Conservation (phyloP, 1,284 basidiomycete genomes). For the Taiwanofungus camphoratus region DNA sequence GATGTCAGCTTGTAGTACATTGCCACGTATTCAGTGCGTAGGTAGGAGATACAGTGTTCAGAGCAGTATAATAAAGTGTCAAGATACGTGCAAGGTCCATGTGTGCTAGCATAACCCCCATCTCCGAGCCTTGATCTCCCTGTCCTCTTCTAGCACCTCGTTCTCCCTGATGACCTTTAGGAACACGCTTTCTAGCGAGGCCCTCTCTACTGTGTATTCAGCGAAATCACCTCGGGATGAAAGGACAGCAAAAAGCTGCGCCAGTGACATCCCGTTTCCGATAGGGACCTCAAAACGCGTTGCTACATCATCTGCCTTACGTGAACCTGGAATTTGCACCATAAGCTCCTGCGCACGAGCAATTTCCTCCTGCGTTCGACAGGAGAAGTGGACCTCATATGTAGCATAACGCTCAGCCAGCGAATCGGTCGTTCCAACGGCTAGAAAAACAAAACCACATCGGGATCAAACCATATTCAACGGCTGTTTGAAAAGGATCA, state of each 20-base stretch:
- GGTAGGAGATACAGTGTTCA: no score
- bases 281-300: constrained; percentile 76
- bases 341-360: constrained; percentile 53
- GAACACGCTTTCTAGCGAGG: constrained; percentile 67
- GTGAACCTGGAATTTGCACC: constrained; percentile 54
- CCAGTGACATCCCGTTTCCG: constrained; percentile 37
- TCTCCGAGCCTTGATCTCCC: constrained; percentile 19
- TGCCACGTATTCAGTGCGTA: no score
- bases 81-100: constrained; percentile 1
- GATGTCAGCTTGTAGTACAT: no score
- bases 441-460: constrained; percentile 25
- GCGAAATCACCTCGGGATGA: constrained; percentile 46
- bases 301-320: constrained; percentile 70
- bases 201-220: constrained; percentile 66
- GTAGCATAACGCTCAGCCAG: constrained; percentile 62
- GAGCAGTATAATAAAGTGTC: no score
- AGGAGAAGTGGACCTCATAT: constrained; percentile 77
- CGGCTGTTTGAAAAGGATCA: background rate
- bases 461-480: no score
- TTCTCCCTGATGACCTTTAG: constrained; percentile 68
- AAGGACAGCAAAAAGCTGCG: constrained; percentile 51
- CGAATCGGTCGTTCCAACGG: constrained; percentile 62
- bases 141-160: constrained; percentile 52
- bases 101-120: constrained; percentile 21
- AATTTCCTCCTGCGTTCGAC: constrained; percentile 56